Base-by-base conservation (phyloP, 2,329 filamentous ascomycete species). In the Fusarium sororula region DNA sequence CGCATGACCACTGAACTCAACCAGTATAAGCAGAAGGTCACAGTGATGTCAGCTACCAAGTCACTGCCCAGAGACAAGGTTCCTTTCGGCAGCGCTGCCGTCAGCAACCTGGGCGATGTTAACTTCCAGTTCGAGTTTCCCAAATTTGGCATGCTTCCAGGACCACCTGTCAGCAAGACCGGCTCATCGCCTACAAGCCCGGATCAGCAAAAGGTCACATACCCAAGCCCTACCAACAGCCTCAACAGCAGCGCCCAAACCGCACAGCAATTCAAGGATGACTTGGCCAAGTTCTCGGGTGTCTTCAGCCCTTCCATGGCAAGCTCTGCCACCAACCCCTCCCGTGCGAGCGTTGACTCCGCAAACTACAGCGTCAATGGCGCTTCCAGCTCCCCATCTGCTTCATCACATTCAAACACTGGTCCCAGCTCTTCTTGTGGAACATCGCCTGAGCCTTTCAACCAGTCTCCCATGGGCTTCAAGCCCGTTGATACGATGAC, bases 101-200 rank as follows among this genome's bases (percentile, higher is more conserved):
- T 90, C 72, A 89, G 85, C 81, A 92, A 90, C 75, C 85, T 92
- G 62, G 90, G 87, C 78, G 92, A 93, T 72, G 92, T 93, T 81
- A 95, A 93, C 80, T 98, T 98, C 80, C 92, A 96, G 75, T 98
- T 99, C 77, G 96, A 98, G 76, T 98, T 98, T 74, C 96, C 96
- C 74, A 95, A 93, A 80, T 98, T 99, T 79, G 96, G 96, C 53
- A 89, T 91, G 67, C 88, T 97, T 32, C 88, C 89, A 0, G 86
- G 88, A 10, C 84, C 86, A 13, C 76, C 81, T 4, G 68, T 73
- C 57, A 79, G 71, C 67, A 80, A 80, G 64, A 75, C 77, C 9
- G 59, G 73, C 20, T 81, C 82, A n/a, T 81, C 80, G 37, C 78
- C 81, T 13, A 77, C 80, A 18, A 82, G 81, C 70, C 80, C 82